Base-by-base conservation (phyloP, 257 asterid genomes). In the Linaria vulgaris region DNA sequence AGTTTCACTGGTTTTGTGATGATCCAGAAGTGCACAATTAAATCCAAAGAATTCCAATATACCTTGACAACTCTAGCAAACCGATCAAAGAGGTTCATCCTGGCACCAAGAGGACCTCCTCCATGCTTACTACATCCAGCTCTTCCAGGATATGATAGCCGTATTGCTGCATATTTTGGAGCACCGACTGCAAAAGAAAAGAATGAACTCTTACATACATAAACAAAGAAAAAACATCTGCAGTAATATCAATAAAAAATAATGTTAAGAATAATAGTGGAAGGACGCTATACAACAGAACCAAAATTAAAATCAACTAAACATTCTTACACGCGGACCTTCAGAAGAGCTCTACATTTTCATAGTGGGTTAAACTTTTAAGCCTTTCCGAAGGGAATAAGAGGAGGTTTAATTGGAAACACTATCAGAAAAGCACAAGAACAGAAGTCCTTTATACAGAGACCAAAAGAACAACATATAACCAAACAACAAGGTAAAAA, bases 31-130 rank as follows among this genome's bases (percentile, higher is more conserved):
- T 19, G 31, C 56, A 16, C 44, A 34, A 69, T 64, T 19, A 62
- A 68, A 63, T 52, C 25, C 19, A 37, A 54, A 64, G 53, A 67
- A 30, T 53, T 49, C 53, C 63, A 68, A 72, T 64, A 56, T 60
- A 94, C 97, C 99, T 92, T 90, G 69, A 94, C 75, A 70, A 94
- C 99, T 84, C 99, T 81, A 68, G 97, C 89, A 74, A 94, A 85
- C 64, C 99, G 85, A 70, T 85, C 96, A 76, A 94, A 89, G 39
- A 94, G 94, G 76, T 87, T 94, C 96, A 84, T 90, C 73, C 72
- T 85, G 63, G 85, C 64, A 62, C 91, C 85, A 69, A 89, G 44
- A 56, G 80, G 84, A 71, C 99, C 96, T 25, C 79, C 84, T 71
- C 89, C 80, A 55, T 71, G 83, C 69, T 77, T 70, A 67, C 66